phyloP scores from a whole-genome alignment of 306 rosid species.

The Malus sylvestris region DNA sequence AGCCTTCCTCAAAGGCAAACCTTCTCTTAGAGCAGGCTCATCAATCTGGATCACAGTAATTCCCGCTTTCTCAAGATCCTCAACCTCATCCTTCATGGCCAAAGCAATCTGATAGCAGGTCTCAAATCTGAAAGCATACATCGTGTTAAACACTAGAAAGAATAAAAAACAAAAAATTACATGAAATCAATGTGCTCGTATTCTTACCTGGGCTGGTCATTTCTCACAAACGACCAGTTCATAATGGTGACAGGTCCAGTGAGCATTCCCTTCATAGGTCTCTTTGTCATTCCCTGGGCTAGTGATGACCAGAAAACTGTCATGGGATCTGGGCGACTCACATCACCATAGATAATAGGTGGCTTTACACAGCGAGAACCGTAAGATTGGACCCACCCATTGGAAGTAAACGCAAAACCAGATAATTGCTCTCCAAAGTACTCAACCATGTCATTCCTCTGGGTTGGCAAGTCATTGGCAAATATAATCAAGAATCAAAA shows the following conservation, averaged over 20 bases:
- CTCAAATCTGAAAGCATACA: constrained; percentile 39
- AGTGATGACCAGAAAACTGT: constrained; percentile 86
- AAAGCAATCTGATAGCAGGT: constrained; percentile 88
- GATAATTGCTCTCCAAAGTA: constrained; percentile 89
- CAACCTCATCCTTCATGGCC: constrained; percentile 87
- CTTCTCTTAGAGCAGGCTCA: constrained; percentile 89
- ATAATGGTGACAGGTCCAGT: constrained; percentile 86
- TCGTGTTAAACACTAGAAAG: neutral
- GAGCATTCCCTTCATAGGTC: constrained; percentile 94
- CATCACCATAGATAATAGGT: constrained; percentile 83
- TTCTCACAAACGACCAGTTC: constrained; percentile 86
- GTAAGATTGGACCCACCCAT: constrained; percentile 92
- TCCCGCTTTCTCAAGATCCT: constrained; percentile 83
- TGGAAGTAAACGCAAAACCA: constrained; percentile 80
- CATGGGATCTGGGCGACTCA: constrained; percentile 89
- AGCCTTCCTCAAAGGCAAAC: constrained; percentile 68
- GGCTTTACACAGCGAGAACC: constrained; percentile 89
- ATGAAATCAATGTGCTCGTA: neutral
- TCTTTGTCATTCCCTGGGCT: constrained; percentile 75
- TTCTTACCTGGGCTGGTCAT: constrained; percentile 75
- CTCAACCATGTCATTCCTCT: constrained; percentile 96
- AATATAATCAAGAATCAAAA: constrained; percentile 1
- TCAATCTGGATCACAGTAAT: constrained; percentile 75
- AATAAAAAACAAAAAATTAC: neutral
- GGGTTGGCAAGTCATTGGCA: constrained; percentile 15